phyloP scores from a whole-genome alignment of 208 protist genomes.

The Trichomonas gallinae region DNA sequence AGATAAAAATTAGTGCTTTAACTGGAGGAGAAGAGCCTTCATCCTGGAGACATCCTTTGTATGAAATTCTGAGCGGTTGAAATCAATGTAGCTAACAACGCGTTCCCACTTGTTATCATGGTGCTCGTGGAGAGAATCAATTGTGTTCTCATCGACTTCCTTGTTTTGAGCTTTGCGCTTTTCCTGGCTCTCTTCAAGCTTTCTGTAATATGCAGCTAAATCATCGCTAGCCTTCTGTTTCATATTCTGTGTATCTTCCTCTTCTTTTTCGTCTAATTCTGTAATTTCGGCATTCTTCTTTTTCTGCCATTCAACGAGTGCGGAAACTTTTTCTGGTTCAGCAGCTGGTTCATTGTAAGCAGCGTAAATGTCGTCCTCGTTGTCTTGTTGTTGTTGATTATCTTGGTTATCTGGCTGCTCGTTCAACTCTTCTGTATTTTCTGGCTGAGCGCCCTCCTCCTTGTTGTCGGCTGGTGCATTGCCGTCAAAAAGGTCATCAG shows the following conservation, averaged over 20 bases:
- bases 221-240: neutral
- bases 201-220: neutral
- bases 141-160: neutral
- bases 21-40: neutral
- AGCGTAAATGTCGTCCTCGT: neutral
- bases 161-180: neutral
- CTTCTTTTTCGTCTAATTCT: neutral
- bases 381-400: no score
- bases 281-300: neutral
- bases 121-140: neutral
- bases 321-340: neutral
- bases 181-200: neutral
- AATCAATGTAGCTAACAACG: neutral
- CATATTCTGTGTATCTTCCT: neutral
- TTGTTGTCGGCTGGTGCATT: no score
- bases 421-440: no score
- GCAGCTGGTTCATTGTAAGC: neutral
- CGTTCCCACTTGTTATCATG: neutral
- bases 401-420: no score
- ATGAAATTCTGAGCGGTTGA: neutral
- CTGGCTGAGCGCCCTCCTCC: no score
- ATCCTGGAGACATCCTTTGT: neutral
- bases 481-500: no score
- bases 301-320: neutral
- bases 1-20: constrained; percentile 23